These are phyloP conservation scores for Fagopyrum homotropicum DNA, from an alignment of 148 eudicot genomes.

Conservation along the genomic window DNA sequence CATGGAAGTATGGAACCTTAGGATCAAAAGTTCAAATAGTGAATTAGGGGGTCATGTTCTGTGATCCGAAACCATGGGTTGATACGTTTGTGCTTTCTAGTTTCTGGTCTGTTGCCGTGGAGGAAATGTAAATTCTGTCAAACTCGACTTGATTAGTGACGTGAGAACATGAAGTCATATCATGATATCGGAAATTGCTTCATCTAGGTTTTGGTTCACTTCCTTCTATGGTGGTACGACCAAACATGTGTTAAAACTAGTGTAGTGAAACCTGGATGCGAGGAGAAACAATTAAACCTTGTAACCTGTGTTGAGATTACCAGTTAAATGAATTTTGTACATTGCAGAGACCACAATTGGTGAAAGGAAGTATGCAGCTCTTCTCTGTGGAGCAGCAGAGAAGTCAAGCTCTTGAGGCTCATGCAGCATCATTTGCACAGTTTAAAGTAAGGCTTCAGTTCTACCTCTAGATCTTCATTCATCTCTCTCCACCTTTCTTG, in stretches of 20 bases:
- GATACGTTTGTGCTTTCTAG: neutral
- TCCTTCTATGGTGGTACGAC: neutral
- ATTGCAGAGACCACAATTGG: constrained; percentile 57
- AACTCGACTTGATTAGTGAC: neutral
- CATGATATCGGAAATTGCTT: constrained; percentile 1
- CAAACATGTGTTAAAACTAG: neutral
- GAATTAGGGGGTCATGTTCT: neutral
- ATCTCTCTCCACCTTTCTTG: neutral
- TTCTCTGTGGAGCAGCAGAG: constrained; percentile 80
- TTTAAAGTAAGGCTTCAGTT: constrained; percentile 31
- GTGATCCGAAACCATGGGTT: neutral
- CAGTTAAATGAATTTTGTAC: constrained; percentile 10
- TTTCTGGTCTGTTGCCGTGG: neutral
- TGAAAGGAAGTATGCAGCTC: constrained; percentile 74
- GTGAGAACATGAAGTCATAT: neutral
- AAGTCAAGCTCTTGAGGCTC: constrained; percentile 81
- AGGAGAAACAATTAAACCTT: neutral
- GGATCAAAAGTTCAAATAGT: neutral
- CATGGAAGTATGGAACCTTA: neutral
- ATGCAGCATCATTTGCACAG: constrained; percentile 72
- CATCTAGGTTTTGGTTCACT: neutral
- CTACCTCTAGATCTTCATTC: constrained; percentile 13
- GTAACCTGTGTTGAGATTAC: neutral
- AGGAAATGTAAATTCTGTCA: neutral
- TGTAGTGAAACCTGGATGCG: neutral